phyloP scores from a whole-genome alignment of 2,329 filamentous ascomycete genomes.

The Trichoderma arundinaceum region DNA sequence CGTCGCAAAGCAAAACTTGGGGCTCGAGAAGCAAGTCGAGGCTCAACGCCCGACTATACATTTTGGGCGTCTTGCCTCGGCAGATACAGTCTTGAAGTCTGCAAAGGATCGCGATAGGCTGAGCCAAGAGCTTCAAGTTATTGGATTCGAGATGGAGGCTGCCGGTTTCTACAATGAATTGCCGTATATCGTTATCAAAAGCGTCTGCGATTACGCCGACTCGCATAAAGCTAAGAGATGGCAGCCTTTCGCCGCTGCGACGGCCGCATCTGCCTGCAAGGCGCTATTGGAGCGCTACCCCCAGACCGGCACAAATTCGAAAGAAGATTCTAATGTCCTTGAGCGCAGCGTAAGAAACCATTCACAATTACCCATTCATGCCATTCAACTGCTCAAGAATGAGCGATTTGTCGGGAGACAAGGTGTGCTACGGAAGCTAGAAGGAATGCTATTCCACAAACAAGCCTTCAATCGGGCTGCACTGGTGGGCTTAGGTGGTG shows the following conservation, averaged over 20 bases:
- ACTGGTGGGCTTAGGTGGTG: slow-evolving; percentile 46
- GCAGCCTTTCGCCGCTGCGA: slow-evolving; percentile 46
- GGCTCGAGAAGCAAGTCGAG: background rate
- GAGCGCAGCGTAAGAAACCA: background rate
- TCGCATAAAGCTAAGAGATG: slow-evolving; percentile 47
- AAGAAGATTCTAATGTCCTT: background rate
- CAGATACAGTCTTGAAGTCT: slow-evolving; percentile 48
- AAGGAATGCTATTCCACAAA: slow-evolving; percentile 18
- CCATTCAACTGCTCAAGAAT: slow-evolving; percentile 34
- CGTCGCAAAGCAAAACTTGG: slow-evolving; percentile 28
- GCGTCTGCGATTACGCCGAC: slow-evolving; percentile 49
- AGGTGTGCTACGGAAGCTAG: slow-evolving; percentile 33
- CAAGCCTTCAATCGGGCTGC: slow-evolving; percentile 40
- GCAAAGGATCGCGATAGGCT: slow-evolving; percentile 45
- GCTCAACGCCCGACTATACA: slow-evolving; percentile 41
- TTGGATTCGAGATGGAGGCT: slow-evolving; percentile 47
- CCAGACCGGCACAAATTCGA: background rate
- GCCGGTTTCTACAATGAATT: slow-evolving; percentile 42
- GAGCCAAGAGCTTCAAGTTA: slow-evolving; percentile 36
- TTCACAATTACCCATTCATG: background rate
- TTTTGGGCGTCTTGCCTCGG: slow-evolving; percentile 48
- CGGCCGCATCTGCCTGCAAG: slow-evolving; percentile 39
- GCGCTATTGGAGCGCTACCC: slow-evolving; percentile 27
- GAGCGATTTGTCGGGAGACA: slow-evolving; percentile 37
- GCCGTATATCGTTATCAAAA: slow-evolving; percentile 46